A percentile compares a stretch with the other conserved stretches of the same genome.
These are phyloP conservation scores for Albizia julibrissin DNA, from an alignment of 306 rosid species.

Conservation along the genomic window DNA sequence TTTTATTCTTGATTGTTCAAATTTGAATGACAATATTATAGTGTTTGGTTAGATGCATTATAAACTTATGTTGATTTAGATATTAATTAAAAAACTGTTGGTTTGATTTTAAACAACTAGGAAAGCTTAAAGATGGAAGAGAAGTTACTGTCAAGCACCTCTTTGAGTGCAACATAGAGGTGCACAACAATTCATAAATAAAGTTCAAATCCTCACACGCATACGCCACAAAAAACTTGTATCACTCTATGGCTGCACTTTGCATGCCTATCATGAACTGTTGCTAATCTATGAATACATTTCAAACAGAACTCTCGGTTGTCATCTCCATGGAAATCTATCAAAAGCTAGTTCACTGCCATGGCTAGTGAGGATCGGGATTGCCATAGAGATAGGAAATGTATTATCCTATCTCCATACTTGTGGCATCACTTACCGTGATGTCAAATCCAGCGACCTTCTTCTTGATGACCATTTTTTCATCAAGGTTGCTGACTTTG, in stretches of 20 bases:
- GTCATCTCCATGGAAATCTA: slow-evolving; percentile 67
- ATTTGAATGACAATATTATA: neutral
- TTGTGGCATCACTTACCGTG: too few relatives aligned
- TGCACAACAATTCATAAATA: slow-evolving; percentile 61
- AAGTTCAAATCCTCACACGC: slow-evolving; percentile 55
- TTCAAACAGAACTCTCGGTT: slow-evolving; percentile 70
- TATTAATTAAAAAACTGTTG: too few relatives aligned
- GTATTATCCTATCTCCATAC: too few relatives aligned
- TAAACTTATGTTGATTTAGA: neutral
- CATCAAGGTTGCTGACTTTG: slow-evolving; percentile 77
- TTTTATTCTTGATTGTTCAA: neutral
- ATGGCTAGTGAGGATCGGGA: slow-evolving; percentile 61
- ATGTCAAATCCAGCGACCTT: neutral
- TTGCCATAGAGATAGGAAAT: slow-evolving; percentile 56
- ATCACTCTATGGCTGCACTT: slow-evolving; percentile 74
- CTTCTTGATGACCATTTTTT: slow-evolving; percentile 55
- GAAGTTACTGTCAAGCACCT: slow-evolving; percentile 81
- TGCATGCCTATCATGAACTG: slow-evolving; percentile 56
- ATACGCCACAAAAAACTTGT: slow-evolving; percentile 67
- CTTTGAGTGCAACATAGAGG: slow-evolving; percentile 49
- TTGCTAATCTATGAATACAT: slow-evolving; percentile 74
- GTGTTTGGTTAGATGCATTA: neutral
- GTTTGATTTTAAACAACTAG: slow-evolving; percentile 37
- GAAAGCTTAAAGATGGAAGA: slow-evolving; percentile 68
- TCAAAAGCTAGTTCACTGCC: slow-evolving; percentile 39